Evolutionary conservation across 148 eudicot species (phyloP).

Genomic region (Vaccinium darrowii): DNA sequence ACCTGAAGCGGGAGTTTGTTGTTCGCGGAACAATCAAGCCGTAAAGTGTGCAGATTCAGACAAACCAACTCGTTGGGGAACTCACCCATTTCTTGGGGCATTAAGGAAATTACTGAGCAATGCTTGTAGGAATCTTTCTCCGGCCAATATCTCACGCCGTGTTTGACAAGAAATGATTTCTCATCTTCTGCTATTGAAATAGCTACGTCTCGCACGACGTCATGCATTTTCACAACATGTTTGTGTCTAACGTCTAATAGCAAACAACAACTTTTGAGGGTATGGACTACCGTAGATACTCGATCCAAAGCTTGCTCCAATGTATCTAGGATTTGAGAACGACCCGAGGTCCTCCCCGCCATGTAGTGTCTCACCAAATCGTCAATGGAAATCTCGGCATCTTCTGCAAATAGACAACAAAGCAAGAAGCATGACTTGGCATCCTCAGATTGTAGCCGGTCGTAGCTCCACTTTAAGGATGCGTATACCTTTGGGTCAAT

Average conservation of each 20-base stretch:
- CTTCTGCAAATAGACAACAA: conserved; percentile 4
- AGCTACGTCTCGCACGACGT: neutral
- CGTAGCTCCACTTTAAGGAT: conserved; percentile 10
- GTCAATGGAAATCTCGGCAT: neutral
- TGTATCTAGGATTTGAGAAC: neutral
- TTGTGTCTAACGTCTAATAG: neutral
- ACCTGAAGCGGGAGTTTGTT: neutral
- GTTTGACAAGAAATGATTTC: neutral
- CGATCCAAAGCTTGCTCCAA: neutral
- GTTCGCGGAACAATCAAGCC: neutral
- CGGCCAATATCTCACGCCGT: neutral
- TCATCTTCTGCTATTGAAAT: neutral
- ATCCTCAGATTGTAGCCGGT: neutral
- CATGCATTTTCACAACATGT: neutral
- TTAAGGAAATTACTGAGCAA: neutral
- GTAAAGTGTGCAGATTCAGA: neutral
- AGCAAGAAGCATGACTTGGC: conserved; percentile 12
- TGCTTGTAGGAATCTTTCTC: neutral
- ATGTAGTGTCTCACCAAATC: neutral
- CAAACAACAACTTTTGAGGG: neutral
- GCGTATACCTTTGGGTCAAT: conserved; percentile 8
- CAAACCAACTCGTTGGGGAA: neutral
- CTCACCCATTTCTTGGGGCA: neutral
- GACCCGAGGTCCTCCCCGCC: neutral
- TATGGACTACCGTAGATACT: neutral